phyloP scores from a whole-genome alignment of 1,284 basidiomycete genomes.

The Flammula alnicola region DNA sequence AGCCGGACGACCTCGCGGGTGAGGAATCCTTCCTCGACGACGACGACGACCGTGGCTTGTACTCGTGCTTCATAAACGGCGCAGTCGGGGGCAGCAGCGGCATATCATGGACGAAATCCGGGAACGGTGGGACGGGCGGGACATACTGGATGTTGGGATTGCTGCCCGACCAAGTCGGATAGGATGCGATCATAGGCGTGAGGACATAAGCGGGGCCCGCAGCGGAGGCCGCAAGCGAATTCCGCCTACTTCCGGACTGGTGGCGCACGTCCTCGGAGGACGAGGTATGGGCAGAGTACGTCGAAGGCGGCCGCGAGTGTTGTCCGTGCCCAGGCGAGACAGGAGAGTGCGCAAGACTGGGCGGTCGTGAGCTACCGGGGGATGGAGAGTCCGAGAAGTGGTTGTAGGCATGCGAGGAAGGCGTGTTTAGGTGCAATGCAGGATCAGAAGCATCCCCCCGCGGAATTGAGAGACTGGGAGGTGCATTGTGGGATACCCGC shows the following conservation, averaged over 20 bases:
- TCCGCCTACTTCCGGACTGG: constrained; percentile 42
- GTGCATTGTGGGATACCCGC: constrained; percentile 42
- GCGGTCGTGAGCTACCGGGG: constrained; percentile 54
- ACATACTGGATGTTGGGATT: constrained; percentile 36
- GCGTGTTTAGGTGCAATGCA: constrained; percentile 23
- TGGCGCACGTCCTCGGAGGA: constrained; percentile 62
- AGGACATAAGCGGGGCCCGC: constrained; percentile 14
- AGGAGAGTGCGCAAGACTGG: constrained; percentile 45
- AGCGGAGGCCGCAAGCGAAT: constrained; percentile 47
- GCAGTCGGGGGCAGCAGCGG: constrained; percentile 74
- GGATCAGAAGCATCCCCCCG: constrained; percentile 51
- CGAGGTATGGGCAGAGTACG: constrained; percentile 48
- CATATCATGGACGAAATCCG: constrained; percentile 45
- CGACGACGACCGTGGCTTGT: constrained; percentile 33
- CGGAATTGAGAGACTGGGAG: constrained; percentile 34
- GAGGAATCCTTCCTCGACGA: constrained; percentile 30
- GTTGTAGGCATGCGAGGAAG: constrained; percentile 20
- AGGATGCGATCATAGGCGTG: constrained; percentile 31
- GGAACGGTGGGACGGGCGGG: constrained; percentile 36
- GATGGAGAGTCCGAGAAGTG: constrained; percentile 37
- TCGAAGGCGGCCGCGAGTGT: constrained; percentile 57
- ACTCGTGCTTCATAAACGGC: constrained; percentile 73
- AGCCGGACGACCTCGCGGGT: constrained; percentile 27
- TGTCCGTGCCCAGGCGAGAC: constrained; percentile 32
- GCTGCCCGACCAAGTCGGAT: constrained; percentile 43